These are phyloP conservation scores for Ceratocystis lukuohia DNA, from an alignment of 2,329 filamentous ascomycete species.

Conservation along the genomic window DNA sequence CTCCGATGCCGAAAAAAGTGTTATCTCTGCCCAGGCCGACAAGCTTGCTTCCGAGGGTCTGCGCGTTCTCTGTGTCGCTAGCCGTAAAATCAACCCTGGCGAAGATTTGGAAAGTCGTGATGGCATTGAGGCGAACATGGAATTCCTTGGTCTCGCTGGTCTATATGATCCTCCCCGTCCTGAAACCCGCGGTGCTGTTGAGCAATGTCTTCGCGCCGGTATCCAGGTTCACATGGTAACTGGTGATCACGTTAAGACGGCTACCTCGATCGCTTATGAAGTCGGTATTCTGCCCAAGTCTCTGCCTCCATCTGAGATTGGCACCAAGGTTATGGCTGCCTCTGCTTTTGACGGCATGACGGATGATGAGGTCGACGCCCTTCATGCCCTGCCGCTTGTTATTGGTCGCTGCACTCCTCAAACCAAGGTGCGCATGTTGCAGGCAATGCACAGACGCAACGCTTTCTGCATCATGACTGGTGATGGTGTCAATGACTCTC, in stretches of 20 bases:
- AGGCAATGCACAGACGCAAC: constrained; percentile 55
- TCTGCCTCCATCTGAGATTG: constrained; percentile 28
- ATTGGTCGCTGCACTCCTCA: constrained; percentile 56
- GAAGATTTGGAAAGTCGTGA: constrained; percentile 36
- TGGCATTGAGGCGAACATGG: constrained; percentile 42
- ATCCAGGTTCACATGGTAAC: constrained; percentile 58
- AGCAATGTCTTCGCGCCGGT: constrained; percentile 45
- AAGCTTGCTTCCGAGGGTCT: constrained; percentile 49
- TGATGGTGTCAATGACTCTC: constrained; percentile 63
- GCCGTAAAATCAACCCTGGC: constrained; percentile 30
- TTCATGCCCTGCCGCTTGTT: constrained; percentile 50
- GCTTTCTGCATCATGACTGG: constrained; percentile 63
- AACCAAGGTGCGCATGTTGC: constrained; percentile 64
- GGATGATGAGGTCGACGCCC: constrained; percentile 47
- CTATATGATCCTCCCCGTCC: constrained; percentile 59
- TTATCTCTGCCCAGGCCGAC: constrained; percentile 39
- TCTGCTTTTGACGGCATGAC: constrained; percentile 48
- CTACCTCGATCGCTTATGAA: constrained; percentile 50
- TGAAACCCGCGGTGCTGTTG: constrained; percentile 50
- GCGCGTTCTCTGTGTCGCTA: constrained; percentile 54
- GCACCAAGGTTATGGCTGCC: constrained; percentile 45
- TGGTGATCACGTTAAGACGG: constrained; percentile 55
- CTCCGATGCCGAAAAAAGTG: constrained; percentile 33
- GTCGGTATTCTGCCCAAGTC: constrained; percentile 44
- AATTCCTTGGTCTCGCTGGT: constrained; percentile 56